A percentile compares a stretch with the other conserved stretches of the same genome.
These are phyloP conservation scores for Beauveria sp. DNA, from an alignment of 2,329 filamentous ascomycete genomes.

Conservation along the genomic window DNA sequence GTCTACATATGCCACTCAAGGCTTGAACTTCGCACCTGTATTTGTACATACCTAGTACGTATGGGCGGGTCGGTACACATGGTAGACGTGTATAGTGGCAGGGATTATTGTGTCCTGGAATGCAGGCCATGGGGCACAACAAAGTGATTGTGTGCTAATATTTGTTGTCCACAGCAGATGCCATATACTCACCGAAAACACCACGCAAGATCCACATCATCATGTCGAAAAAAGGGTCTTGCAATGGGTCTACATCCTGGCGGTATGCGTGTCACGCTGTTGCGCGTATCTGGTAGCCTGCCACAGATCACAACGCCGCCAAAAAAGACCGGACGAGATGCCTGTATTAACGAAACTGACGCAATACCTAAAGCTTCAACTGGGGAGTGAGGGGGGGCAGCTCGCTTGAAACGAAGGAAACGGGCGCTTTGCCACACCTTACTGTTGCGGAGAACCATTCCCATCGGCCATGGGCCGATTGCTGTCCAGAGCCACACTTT, in stretches of 20 bases:
- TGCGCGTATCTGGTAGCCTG: background rate
- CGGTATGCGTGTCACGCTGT: background rate
- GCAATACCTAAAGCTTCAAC: background rate
- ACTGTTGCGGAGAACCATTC: background rate
- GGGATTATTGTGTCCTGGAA: conserved; percentile 1
- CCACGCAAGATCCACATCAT: background rate
- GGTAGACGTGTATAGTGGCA: background rate
- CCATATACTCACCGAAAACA: conserved; percentile 7
- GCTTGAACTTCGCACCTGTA: background rate
- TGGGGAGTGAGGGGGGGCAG: background rate
- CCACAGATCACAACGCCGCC: background rate
- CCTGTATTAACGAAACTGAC: background rate
- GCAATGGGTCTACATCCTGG: background rate
- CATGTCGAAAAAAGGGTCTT: background rate
- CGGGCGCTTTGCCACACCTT: background rate
- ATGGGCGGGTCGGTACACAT: background rate
- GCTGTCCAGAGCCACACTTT: background rate
- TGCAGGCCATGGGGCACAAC: background rate
- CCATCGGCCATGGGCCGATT: background rate
- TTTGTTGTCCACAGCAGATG: background rate
- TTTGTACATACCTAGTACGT: too few species aligned
- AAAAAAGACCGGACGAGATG: background rate
- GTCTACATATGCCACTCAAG: too few species aligned
- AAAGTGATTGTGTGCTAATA: background rate
- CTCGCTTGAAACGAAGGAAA: background rate